phyloP scores from a whole-genome alignment of 106 monocot species.

The Allium fistulosum region DNA sequence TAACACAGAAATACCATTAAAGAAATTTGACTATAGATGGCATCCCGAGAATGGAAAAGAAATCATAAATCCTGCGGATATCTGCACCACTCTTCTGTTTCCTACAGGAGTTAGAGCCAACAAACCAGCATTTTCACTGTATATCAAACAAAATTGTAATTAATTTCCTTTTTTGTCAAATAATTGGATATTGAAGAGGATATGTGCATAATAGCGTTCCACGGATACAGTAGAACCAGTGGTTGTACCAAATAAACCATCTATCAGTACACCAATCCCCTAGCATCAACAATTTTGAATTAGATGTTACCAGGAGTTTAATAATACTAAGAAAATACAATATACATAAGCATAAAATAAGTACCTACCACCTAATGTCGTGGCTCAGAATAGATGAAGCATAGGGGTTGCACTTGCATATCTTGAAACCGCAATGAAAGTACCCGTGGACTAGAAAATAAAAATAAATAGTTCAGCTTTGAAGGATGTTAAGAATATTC shows the following conservation, averaged over 20 bases:
- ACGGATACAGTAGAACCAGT: conserved; percentile 84
- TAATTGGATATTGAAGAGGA: no score
- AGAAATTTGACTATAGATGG: no score
- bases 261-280: conserved; percentile 88
- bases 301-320: neutral
- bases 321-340: neutral
- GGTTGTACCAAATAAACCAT: conserved; percentile 90
- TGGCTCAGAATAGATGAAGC: conserved; percentile 81
- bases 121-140: conserved; percentile 94
- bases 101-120: conserved; percentile 91
- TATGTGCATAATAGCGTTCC: conserved; percentile 26
- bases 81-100: conserved; percentile 88
- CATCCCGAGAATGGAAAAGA: conserved; percentile 90
- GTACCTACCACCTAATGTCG: conserved; percentile 94
- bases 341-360: neutral
- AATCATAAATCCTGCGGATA: conserved; percentile 97
- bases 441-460: conserved; percentile 66
- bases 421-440: conserved; percentile 84
- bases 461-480: neutral
- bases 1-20: no score
- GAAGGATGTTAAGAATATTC: no score
- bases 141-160: neutral
- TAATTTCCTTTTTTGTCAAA: no score
- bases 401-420: conserved; percentile 92
- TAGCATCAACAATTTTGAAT: neutral